Evolutionary conservation across 345 rosid genomes (phyloP).

Genomic region (Salix suchowensis): DNA sequence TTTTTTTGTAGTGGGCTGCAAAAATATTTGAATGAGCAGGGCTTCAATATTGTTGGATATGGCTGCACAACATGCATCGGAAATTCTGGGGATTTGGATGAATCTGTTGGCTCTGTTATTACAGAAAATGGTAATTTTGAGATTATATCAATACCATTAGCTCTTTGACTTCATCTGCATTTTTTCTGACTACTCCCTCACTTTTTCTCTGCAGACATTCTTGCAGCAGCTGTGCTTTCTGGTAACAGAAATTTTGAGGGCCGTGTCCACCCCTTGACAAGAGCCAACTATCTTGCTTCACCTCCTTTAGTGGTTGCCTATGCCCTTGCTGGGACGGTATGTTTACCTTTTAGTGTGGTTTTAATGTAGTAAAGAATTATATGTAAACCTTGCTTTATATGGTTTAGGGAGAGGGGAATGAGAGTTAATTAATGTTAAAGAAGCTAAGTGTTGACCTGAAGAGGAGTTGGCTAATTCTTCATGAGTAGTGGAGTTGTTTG

Average conservation of each 20-base stretch:
- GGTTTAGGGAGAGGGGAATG: too few species aligned
- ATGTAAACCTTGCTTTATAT: not conserved
- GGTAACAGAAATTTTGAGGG: conserved; percentile 98
- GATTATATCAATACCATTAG: not conserved
- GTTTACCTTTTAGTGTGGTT: not conserved
- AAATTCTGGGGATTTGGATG: conserved; percentile 29
- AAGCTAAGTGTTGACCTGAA: too few species aligned
- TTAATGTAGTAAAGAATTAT: not conserved
- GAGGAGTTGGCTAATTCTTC: too few species aligned
- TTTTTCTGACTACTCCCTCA: not conserved
- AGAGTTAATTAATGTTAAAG: too few species aligned
- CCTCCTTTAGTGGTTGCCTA: conserved; percentile 96
- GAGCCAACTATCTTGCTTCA: conserved; percentile 99
- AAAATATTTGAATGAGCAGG: conserved; percentile 22
- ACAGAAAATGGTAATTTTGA: conserved; percentile 20
- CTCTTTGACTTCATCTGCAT: not conserved
- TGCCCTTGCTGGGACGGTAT: conserved; percentile 98
- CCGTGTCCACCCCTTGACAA: conserved; percentile 88
- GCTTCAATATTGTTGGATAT: conserved; percentile 32
- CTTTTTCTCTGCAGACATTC: conserved; percentile 51
- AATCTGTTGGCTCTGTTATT: conserved; percentile 26
- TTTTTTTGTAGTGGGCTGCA: conserved; percentile 59
- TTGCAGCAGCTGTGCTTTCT: conserved; percentile 90
- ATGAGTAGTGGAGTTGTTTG: too few species aligned
- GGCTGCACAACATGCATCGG: conserved; percentile 38